Conservation (phyloP, 306 rosid genomes). For the Glycine tomentella region DNA sequence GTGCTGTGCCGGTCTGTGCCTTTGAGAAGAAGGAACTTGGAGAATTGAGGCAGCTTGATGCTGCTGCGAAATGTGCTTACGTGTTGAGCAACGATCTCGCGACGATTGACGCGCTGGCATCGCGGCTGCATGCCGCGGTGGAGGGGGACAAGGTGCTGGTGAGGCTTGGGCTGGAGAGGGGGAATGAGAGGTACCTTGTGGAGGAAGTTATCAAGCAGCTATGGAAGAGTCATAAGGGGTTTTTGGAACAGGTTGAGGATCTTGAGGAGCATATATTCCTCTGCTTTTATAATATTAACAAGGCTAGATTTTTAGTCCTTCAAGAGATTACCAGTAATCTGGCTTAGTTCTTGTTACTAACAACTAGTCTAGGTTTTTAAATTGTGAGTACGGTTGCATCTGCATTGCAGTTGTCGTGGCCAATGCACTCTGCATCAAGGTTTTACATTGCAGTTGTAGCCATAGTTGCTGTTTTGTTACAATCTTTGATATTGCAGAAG, state of each 20-base stretch:
- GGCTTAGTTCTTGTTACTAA: slow-evolving; percentile 36
- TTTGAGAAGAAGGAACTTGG: slow-evolving; percentile 42
- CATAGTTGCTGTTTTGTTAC: not conserved
- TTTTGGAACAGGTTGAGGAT: slow-evolving; percentile 51
- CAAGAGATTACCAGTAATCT: slow-evolving; percentile 44
- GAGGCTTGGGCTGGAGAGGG: slow-evolving; percentile 60
- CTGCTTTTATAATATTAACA: slow-evolving; percentile 60
- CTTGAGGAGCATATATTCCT: slow-evolving; percentile 60
- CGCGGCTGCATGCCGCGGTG: slow-evolving; percentile 52
- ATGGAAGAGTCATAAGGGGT: slow-evolving; percentile 45
- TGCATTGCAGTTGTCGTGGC: not conserved
- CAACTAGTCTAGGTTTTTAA: not conserved
- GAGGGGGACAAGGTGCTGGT: slow-evolving; percentile 59
- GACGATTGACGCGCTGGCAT: slow-evolving; percentile 61
- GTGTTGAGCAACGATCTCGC: slow-evolving; percentile 58
- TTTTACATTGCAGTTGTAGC: not conserved
- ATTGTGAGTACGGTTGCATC: not conserved
- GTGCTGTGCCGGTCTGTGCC: not conserved
- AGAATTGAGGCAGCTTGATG: slow-evolving; percentile 55
- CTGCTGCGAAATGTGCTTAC: slow-evolving; percentile 58
- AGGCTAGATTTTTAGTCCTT: slow-evolving; percentile 62
- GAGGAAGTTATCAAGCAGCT: slow-evolving; percentile 67
- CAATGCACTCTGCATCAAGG: not conserved
- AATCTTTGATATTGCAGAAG: too few relatives aligned
- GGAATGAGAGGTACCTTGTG: slow-evolving; percentile 53